These are phyloP conservation scores for Schizochytrium sp. DNA, from an alignment of 108 stramenopile genomes.

Conservation along the genomic window DNA sequence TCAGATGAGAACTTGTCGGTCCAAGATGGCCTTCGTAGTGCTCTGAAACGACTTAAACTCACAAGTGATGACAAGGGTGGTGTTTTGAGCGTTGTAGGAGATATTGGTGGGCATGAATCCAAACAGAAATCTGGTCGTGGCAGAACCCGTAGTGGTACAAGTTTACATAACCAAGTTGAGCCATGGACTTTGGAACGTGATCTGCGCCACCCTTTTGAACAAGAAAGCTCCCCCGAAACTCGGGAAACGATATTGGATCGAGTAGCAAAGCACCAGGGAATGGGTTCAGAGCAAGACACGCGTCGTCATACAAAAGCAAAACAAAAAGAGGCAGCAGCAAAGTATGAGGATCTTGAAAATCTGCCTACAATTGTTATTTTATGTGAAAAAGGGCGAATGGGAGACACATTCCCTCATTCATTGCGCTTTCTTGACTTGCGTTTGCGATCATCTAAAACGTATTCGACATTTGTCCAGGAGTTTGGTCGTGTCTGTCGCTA, in stretches of 20 bases:
- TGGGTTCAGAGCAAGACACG: not conserved
- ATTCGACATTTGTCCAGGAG: conserved; percentile 27
- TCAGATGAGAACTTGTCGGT: conserved; percentile 19
- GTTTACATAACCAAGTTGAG: not conserved
- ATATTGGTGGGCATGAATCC: not conserved
- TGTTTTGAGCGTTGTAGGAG: conserved; percentile 1
- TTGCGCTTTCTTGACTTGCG: conserved; percentile 16
- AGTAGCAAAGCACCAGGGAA: not conserved
- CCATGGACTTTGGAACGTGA: not conserved
- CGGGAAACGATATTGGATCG: not conserved
- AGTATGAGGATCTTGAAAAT: conserved; percentile 29
- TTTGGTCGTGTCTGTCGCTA: conserved; percentile 5
- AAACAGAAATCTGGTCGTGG: not conserved
- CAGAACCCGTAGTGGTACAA: not conserved
- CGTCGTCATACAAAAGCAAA: not conserved
- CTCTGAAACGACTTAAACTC: not conserved
- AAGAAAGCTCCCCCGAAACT: not conserved
- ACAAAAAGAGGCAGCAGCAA: not conserved
- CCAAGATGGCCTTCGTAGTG: conserved; percentile 25
- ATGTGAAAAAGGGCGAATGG: conserved; percentile 28
- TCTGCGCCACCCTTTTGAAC: not conserved
- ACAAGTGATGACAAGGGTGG: not conserved
- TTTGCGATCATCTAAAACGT: not conserved
- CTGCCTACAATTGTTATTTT: conserved; percentile 22
- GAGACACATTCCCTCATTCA: conserved; percentile 11